Evolutionary conservation across 257 asterid species (phyloP).

Genomic region (Solanum piurae): DNA sequence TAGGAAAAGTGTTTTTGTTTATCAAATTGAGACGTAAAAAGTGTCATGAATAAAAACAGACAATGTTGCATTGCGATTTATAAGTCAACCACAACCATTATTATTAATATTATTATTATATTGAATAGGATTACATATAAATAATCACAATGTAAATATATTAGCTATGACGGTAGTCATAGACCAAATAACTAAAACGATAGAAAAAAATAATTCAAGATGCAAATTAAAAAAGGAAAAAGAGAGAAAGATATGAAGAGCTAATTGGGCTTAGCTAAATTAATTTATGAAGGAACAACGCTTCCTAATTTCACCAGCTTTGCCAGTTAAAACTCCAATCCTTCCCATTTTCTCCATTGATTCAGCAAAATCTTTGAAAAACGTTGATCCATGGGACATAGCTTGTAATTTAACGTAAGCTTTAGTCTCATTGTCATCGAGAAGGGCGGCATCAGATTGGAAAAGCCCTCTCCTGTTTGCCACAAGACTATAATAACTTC

Average conservation of each 20-base stretch:
- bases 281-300: neutral
- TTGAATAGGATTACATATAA: neutral
- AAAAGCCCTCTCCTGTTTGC: neutral
- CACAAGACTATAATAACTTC: neutral
- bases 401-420: neutral
- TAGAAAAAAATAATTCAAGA: neutral
- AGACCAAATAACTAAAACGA: neutral
- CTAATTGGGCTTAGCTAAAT: neutral
- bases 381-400: neutral
- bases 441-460: conserved; percentile 5
- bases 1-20: neutral
- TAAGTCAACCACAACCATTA: neutral
- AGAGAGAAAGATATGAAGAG: neutral
- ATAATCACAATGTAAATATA: neutral
- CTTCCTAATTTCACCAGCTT: neutral
- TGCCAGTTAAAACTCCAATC: neutral
- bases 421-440: neutral
- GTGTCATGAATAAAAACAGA: neutral
- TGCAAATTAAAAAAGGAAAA: neutral
- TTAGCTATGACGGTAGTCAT: neutral
- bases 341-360: neutral
- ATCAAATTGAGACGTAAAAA: neutral
- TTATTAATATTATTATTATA: neutral
- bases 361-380: neutral
- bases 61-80: neutral